These are phyloP conservation scores for Apiospora hydei DNA, from an alignment of 2,329 filamentous ascomycete genomes.

Conservation along the genomic window DNA sequence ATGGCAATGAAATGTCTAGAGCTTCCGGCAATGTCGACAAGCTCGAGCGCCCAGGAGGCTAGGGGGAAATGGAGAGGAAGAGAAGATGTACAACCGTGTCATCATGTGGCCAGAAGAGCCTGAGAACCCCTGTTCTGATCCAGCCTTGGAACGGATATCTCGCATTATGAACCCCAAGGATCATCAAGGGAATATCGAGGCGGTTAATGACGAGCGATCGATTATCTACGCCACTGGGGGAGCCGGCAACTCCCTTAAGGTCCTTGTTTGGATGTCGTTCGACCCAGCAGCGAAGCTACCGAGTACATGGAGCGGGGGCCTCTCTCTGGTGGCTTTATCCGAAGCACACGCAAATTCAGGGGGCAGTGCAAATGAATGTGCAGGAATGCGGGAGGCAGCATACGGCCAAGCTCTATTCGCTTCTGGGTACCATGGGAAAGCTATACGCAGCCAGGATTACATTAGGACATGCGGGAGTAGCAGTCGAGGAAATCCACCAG, in stretches of 20 bases:
- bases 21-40: constrained; percentile 26
- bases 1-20: constrained; percentile 37
- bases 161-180: constrained; percentile 35
- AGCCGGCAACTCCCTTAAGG: constrained; percentile 31
- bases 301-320: constrained; percentile 22
- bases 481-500: background rate
- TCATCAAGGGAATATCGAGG: constrained; percentile 31
- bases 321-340: background rate
- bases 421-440: background rate
- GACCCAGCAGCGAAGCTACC: constrained; percentile 38
- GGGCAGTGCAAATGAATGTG: background rate
- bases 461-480: background rate
- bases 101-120: constrained; percentile 38
- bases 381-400: background rate
- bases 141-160: constrained; percentile 32
- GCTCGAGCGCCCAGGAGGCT: background rate
- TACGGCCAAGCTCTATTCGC: background rate
- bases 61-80: constrained; percentile 6
- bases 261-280: constrained; percentile 39
- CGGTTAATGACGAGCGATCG: constrained; percentile 38
- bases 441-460: background rate
- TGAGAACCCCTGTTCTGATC: constrained; percentile 21
- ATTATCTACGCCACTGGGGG: constrained; percentile 38
- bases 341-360: background rate
- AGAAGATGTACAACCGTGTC: constrained; percentile 33